Base-by-base conservation (phyloP, 306 rosid species). In the Senna tora region DNA sequence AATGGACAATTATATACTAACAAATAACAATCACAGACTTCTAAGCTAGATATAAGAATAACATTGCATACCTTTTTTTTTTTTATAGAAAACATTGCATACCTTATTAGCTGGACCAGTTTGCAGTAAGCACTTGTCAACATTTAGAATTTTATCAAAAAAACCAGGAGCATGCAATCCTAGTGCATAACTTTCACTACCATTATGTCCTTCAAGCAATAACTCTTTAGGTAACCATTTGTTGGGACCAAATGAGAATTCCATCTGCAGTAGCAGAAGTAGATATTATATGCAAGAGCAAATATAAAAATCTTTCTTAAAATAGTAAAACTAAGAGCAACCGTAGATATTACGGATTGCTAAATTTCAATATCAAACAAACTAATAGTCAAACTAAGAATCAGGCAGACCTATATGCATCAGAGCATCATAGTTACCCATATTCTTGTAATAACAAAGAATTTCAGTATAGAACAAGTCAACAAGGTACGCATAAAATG, bases 131-230 rank as follows among this genome's bases (percentile, higher is more conserved):
- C 98, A 92, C 76, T 77, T 89, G 74, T 92, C 87, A 61, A 89
- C 84, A 65, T 92, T 79, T 53, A 92, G 73, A 80, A 88, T 72
- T 85, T 88, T 92, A 74, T 92, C 94, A 57, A 89, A 92, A 77
- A 73, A 89, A 2, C 94, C 94, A 20, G 98, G 98, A 69, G 85
- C 92, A 79, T 90, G 98, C 75, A 92, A 79, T 68, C 98, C 98
- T 25, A 92, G 66, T 9, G 98, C 91, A 82, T 85, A 78, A 65
- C 77, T 80, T 21, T 70, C 80, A 59, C 65, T 77, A 9, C 77
- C 94, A 60, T n/a, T 67, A 56, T 6, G 53, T 55, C 80, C 79
- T 67, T 89, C 94, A 2, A 52, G 67, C 61, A 93, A 54, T 30
- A 20, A 67, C 67, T 86, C 96, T 76, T 43, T 84, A 30, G 96